These are phyloP conservation scores for Camellia lanceoleosa DNA, from an alignment of 148 eudicot species.

Conservation along the genomic window DNA sequence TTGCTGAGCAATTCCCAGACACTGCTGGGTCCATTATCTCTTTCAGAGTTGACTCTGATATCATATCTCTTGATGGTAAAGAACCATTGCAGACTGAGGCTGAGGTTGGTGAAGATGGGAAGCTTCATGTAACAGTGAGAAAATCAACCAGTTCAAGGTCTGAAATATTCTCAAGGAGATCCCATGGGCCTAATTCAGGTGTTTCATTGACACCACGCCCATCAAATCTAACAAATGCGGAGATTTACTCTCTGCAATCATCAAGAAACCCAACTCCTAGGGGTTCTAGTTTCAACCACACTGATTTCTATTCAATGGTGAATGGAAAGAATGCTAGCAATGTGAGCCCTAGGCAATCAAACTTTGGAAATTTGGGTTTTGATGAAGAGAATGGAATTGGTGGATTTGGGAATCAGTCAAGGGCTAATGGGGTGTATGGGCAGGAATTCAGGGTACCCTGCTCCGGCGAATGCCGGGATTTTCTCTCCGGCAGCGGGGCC, in stretches of 20 bases:
- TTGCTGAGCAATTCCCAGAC: conserved; percentile 72
- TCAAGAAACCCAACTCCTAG: conserved; percentile 72
- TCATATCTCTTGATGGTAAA: conserved; percentile 64
- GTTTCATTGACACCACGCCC: conserved; percentile 55
- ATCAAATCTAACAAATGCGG: conserved; percentile 70
- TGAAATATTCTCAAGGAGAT: conserved; percentile 55
- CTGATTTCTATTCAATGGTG: conserved; percentile 67
- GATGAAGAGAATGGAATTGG: conserved; percentile 65
- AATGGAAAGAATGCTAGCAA: conserved; percentile 46
- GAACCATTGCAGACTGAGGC: conserved; percentile 68
- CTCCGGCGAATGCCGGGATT: conserved; percentile 59
- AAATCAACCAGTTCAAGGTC: conserved; percentile 69
- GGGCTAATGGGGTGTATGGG: conserved; percentile 28
- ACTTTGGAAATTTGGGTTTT: conserved; percentile 57
- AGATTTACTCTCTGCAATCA: conserved; percentile 70
- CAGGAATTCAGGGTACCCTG: conserved; percentile 62
- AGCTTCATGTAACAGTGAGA: conserved; percentile 70
- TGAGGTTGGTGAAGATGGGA: conserved; percentile 68
- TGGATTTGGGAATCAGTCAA: conserved; percentile 25
- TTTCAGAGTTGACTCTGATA: conserved; percentile 64
- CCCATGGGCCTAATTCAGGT: conserved; percentile 52
- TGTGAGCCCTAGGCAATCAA: conserved; percentile 67
- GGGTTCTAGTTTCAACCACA: conserved; percentile 84
- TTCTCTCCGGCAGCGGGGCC: conserved; percentile 54
- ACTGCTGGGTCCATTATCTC: conserved; percentile 65